These are phyloP conservation scores for Colletotrichum tamarilloi DNA, from an alignment of 2,329 filamentous ascomycete species.

Conservation along the genomic window DNA sequence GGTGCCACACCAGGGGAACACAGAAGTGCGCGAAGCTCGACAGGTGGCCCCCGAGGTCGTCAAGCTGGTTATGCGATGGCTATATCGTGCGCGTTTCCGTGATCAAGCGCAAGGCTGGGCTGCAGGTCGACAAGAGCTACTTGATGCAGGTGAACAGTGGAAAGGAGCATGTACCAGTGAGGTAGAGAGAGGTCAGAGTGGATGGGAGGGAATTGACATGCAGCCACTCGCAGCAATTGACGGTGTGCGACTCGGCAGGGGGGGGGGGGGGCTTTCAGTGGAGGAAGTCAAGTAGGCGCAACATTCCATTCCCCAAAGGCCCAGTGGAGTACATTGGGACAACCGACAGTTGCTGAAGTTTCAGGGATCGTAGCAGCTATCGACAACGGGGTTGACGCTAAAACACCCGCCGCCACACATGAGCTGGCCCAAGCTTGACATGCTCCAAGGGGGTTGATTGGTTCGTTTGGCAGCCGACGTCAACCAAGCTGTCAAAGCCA, in stretches of 20 bases:
- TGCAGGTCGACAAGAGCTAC: conserved; percentile 20
- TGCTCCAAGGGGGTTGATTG: background rate
- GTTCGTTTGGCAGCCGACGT: background rate
- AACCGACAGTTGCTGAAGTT: conserved; percentile 22
- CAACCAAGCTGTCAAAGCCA: conserved; percentile 28
- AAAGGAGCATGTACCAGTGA: conserved; percentile 1
- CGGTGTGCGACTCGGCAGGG: conserved; percentile 31
- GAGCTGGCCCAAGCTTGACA: conserved; percentile 21
- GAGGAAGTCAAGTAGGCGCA: background rate
- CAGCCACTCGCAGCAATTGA: conserved; percentile 32
- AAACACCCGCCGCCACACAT: conserved; percentile 28
- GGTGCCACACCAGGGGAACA: background rate
- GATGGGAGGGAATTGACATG: conserved; percentile 26
- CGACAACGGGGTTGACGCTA: conserved; percentile 17
- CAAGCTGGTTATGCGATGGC: background rate
- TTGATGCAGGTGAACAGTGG: conserved; percentile 8
- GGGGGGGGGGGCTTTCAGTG: conserved; percentile 16
- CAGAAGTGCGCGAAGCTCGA: conserved; percentile 18
- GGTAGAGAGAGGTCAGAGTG: conserved; percentile 4
- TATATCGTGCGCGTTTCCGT: conserved; percentile 1
- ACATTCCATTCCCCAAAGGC: background rate
- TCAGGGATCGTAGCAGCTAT: conserved; percentile 34
- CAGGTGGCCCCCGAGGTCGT: background rate
- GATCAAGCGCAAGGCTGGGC: background rate
- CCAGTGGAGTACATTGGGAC: background rate